A percentile compares a stretch with the other conserved stretches of the same genome.
Conservation (phyloP, 73 alveolate species). For the Symbiodinium natans region DNA sequence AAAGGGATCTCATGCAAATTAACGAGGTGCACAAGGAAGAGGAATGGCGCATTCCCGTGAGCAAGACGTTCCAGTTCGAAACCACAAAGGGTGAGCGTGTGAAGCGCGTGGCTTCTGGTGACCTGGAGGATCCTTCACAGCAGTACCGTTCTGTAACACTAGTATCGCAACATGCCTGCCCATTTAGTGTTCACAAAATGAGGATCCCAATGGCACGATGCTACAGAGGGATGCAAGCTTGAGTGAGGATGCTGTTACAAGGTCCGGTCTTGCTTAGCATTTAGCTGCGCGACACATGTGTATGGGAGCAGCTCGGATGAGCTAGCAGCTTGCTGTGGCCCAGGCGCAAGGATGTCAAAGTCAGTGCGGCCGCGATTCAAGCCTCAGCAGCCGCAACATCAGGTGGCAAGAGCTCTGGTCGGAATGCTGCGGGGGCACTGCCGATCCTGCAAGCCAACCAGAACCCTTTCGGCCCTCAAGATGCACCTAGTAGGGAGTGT, state of each 20-base stretch:
- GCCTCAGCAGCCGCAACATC: not conserved
- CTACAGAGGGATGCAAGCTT: not conserved
- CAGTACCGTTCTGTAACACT: no score
- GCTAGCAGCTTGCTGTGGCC: not conserved
- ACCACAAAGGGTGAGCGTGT: not conserved
- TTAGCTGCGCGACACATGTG: no score
- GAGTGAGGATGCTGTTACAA: not conserved
- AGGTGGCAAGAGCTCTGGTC: not conserved
- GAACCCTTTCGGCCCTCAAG: not conserved
- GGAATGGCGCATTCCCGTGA: not conserved
- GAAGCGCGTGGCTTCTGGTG: not conserved
- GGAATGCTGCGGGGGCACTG: not conserved
- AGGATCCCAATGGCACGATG: not conserved
- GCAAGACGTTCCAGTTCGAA: not conserved
- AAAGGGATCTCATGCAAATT: not conserved
- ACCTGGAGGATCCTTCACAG: not conserved
- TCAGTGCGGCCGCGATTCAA: not conserved
- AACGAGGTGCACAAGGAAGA: not conserved
- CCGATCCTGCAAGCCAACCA: not conserved
- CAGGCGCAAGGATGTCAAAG: not conserved
- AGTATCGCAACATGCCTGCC: no score
- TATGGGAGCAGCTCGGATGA: no score
- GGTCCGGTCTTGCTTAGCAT: no score
- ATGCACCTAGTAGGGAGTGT: not conserved
- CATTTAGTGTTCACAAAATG: no score